A percentile compares a stretch with the other conserved stretches of the same genome.
phyloP scores from a whole-genome alignment of 257 asterid species.

The Parsonsia alboflavescens region DNA sequence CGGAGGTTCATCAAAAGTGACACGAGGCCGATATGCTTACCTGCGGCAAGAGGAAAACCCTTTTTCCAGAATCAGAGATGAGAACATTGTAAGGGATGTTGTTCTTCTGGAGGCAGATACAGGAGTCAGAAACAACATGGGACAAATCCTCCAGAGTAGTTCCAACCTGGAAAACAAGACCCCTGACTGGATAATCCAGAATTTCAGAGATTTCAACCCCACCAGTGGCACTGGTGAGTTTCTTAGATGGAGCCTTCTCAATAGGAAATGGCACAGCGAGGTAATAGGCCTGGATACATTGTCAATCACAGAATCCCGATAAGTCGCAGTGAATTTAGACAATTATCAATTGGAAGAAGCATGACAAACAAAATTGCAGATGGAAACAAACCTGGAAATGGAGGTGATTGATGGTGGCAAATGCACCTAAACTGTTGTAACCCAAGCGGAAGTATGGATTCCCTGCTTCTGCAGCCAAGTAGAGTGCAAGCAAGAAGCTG shows the following conservation, averaged over 20 bases:
- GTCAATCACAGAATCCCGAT: background rate
- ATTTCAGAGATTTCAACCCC: conserved; percentile 64
- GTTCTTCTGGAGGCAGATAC: conserved; percentile 82
- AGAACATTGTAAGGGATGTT: conserved; percentile 85
- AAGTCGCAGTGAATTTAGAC: background rate
- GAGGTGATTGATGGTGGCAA: conserved; percentile 96
- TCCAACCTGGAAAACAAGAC: conserved; percentile 76
- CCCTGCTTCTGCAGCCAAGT: conserved; percentile 85
- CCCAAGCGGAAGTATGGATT: conserved; percentile 90
- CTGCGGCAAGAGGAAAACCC: conserved; percentile 93
- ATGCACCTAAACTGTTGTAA: conserved; percentile 96
- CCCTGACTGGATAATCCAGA: conserved; percentile 79
- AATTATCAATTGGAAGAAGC: background rate
- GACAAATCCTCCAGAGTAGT: conserved; percentile 59
- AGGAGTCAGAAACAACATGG: conserved; percentile 58
- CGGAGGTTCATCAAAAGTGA: background rate
- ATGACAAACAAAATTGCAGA: background rate
- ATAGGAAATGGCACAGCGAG: conserved; percentile 34
- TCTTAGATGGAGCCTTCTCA: conserved; percentile 37
- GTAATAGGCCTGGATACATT: conserved; percentile 29
- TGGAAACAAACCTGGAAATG: conserved; percentile 57
- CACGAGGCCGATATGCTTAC: conserved; percentile 21
- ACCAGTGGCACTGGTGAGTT: conserved; percentile 38
- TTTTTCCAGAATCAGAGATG: conserved; percentile 71
- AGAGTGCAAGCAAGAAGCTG: conserved; percentile 79